Conservation (phyloP, 31 red algal species). For the Odonthalia washingtoniensis region DNA sequence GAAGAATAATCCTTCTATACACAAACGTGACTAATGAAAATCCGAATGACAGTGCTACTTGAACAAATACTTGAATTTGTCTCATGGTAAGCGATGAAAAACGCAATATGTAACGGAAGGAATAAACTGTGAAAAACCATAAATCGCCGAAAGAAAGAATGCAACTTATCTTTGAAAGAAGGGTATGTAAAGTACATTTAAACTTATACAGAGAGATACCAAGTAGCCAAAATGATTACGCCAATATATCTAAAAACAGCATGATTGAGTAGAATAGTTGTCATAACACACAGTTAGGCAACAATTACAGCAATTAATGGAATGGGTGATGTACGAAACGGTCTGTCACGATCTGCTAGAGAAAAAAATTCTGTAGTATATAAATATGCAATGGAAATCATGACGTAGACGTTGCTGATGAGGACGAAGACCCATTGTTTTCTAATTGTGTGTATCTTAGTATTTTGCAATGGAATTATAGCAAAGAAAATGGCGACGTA, state of each 20-base stretch:
- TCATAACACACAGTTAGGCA: constrained; percentile 60
- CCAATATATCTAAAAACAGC: constrained; percentile 71
- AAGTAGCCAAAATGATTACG: constrained; percentile 62
- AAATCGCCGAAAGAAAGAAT: constrained; percentile 84
- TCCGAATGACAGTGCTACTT: no score
- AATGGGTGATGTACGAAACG: constrained; percentile 69
- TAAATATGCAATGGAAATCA: constrained; percentile 70
- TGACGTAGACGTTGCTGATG: constrained; percentile 63
- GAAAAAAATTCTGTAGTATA: constrained; percentile 72
- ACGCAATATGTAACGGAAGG: constrained; percentile 61
- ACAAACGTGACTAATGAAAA: no score
- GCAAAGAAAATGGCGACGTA: no score
- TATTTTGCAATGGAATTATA: constrained; percentile 73
- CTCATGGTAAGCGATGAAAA: constrained; percentile 76
- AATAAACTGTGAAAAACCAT: constrained; percentile 71
- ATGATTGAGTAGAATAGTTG: no score
- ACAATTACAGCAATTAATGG: constrained; percentile 66
- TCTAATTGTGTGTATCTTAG: constrained; percentile 31
- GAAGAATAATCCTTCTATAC: constrained; percentile 77
- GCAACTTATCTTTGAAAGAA: constrained; percentile 43
- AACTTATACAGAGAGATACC: constrained; percentile 60
- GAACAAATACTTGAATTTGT: constrained; percentile 37
- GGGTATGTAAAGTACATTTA: constrained; percentile 49
- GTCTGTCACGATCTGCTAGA: constrained; percentile 44
- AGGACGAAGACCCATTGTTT: constrained; percentile 85